Percentiles rank a stretch among this genome's conserved stretches.
Conservation (phyloP, 1,139 yeast genomes). For the Suhomyces guaymorum region DNA sequence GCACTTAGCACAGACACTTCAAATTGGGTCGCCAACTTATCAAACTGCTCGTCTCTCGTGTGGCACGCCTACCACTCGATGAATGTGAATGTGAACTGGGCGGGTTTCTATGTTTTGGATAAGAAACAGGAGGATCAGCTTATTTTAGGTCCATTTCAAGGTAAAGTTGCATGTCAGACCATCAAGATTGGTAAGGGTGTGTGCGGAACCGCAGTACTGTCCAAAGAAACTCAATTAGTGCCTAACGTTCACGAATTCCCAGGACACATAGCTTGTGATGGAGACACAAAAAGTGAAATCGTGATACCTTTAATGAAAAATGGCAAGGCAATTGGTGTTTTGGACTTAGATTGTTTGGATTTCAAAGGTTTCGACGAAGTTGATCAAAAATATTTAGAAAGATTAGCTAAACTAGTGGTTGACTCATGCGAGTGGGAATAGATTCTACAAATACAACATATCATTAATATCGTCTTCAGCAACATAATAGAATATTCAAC, state of each 20-base stretch:
- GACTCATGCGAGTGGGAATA: slow-evolving; percentile 47
- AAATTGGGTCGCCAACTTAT: slow-evolving; percentile 86
- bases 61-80: slow-evolving; percentile 85
- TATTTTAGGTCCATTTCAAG: slow-evolving; percentile 91
- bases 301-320: slow-evolving; percentile 74
- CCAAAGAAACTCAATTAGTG: slow-evolving; percentile 66
- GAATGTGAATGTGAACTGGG: slow-evolving; percentile 72
- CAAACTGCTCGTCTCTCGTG: slow-evolving; percentile 80
- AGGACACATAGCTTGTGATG: slow-evolving; percentile 97
- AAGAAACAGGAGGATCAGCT: slow-evolving; percentile 43
- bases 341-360: slow-evolving; percentile 80
- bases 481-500: too few relatives aligned
- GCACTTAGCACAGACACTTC: slow-evolving; percentile 63
- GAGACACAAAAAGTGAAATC: slow-evolving; percentile 88
- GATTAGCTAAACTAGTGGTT: slow-evolving; percentile 53
- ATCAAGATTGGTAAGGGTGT: slow-evolving; percentile 83
- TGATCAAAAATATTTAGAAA: slow-evolving; percentile 63
- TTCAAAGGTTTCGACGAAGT: slow-evolving; percentile 62
- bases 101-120: slow-evolving; percentile 77
- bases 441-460: background rate
- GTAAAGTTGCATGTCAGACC: slow-evolving; percentile 91
- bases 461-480: too few relatives aligned
- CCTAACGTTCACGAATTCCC: slow-evolving; percentile 75
- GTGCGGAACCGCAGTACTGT: slow-evolving; percentile 79
- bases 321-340: slow-evolving; percentile 63